Conservation (phyloP, 768 basidiomycete genomes). For the Ramaria rubella region DNA sequence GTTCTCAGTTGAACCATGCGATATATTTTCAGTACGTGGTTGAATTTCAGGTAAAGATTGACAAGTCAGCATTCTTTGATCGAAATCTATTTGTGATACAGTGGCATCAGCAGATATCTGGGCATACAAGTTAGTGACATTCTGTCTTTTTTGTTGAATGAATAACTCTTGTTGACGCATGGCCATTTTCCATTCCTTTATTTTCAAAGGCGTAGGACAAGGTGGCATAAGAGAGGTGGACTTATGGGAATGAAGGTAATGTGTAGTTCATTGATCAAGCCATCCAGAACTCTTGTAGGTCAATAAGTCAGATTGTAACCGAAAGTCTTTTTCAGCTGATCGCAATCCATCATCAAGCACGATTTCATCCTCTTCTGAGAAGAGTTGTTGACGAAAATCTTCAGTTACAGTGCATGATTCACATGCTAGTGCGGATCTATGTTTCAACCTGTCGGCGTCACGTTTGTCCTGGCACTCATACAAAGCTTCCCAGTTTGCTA, state of each 20-base stretch:
- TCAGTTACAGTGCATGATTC: background rate
- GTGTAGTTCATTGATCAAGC: background rate
- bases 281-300: background rate
- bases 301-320: background rate
- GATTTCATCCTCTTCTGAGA: background rate
- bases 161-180: background rate
- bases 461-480: constrained; percentile 30
- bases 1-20: background rate
- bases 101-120: background rate
- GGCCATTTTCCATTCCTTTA: background rate
- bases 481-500: constrained; percentile 29
- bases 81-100: background rate
- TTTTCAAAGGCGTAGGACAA: background rate
- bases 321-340: background rate
- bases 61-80: background rate
- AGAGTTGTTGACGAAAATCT: background rate
- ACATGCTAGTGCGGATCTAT: background rate
- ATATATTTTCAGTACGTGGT: background rate
- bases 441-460: constrained; percentile 25
- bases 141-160: background rate
- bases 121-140: background rate
- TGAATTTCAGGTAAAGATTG: background rate
- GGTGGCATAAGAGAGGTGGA: background rate
- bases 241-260: background rate
- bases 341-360: background rate